Conservation (phyloP, 2,329 filamentous ascomycete species). For the Penicillium crustosum region DNA sequence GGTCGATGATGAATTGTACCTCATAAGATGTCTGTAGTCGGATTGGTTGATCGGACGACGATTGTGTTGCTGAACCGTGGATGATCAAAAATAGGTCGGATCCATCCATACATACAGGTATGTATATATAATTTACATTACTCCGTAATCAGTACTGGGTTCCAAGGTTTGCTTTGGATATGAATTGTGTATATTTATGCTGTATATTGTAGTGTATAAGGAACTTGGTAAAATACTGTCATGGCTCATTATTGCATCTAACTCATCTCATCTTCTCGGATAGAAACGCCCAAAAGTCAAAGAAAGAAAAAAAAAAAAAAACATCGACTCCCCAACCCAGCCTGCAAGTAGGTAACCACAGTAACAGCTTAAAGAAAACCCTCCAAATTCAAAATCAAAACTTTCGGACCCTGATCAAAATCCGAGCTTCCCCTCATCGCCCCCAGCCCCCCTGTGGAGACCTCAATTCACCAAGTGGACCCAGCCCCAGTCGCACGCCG, state of each 20-base stretch:
- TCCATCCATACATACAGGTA: too few relatives aligned
- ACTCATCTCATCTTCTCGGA: not conserved
- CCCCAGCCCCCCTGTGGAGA: slow-evolving; percentile 1
- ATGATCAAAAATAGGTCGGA: not conserved
- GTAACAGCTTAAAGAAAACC: not conserved
- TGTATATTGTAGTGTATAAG: not conserved
- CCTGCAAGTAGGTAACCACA: not conserved
- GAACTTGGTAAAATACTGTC: not conserved
- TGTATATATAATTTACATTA: too few relatives aligned
- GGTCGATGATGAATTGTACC: not conserved
- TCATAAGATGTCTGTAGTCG: not conserved
- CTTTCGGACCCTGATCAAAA: not conserved
- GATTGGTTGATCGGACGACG: not conserved
- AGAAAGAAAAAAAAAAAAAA: not conserved
- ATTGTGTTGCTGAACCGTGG: not conserved
- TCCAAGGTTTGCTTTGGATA: too few relatives aligned
- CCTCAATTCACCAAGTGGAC: slow-evolving; percentile 16
- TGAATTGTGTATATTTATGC: not conserved
- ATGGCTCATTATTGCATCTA: slow-evolving; percentile 2
- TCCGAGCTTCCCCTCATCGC: not conserved
- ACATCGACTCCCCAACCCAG: not conserved
- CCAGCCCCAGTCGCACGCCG: slow-evolving; percentile 17
- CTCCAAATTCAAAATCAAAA: not conserved
- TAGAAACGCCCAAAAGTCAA: not conserved
- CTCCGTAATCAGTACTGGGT: too few relatives aligned